Base-by-base conservation (phyloP, 2,329 filamentous ascomycete genomes). In the Cadophora luteo-olivacea region DNA sequence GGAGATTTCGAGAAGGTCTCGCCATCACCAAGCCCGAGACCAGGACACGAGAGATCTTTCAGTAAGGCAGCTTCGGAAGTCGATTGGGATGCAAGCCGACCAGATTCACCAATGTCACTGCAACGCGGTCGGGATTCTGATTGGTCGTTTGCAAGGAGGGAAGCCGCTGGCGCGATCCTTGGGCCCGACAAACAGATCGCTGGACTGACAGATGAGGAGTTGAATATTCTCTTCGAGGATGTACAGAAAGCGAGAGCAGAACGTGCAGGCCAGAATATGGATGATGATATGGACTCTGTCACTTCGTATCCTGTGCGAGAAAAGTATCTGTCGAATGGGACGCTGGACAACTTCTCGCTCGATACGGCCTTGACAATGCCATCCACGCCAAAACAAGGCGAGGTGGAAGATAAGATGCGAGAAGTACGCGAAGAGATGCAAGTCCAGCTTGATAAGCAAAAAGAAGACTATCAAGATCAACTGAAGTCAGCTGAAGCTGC, bases 331-430 rank as follows among this genome's bases (percentile, higher is more conserved):
- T 97, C 94, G 2, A 96, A 92, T 66, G 95, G 95, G 1, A 97
- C 95, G 0, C 86, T 98, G 64, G 96, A 99, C 80, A 97, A 97
- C 78, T 96, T 97, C 76, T 98, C 95, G 1, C 84, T 99, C 19
- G 96, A 99, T 78, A 99, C 96, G 1, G 91, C 91, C 14, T 84
- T 99, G 62, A 99, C 96, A 0, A 94, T 97, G 85, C 96, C 96
- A 1, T 97, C 94, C 0, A 98, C 95, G 0, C 96, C 96, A 2
- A 92, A 89, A 69, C 89, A 91, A 69, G 87, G 86, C 29, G 93
- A 94, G 66, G 87, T 89, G 0, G 93, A 95, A 60, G 91, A 95
- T 32, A 87, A 86, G 69, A 82, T 97, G 71, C 89, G 88, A 69
- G 87, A 92, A 66, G 87, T 91, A 25, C 89, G 90, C 66, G 92